phyloP scores from a whole-genome alignment of 768 basidiomycete species.

The Lactarius hatsudake region DNA sequence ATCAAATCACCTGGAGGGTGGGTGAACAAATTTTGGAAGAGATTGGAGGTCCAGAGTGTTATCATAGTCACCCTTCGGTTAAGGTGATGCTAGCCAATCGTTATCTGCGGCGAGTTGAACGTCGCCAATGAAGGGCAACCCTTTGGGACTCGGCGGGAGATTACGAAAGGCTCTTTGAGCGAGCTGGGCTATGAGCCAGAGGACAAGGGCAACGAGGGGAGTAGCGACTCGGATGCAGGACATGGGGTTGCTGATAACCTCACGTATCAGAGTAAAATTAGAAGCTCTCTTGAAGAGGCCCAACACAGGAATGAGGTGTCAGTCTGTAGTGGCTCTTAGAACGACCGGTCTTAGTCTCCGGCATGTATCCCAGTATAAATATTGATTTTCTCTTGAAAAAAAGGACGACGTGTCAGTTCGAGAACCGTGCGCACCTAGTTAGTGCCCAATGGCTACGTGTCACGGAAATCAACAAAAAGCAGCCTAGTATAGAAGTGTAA shows the following conservation, averaged over 20 bases:
- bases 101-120: neutral
- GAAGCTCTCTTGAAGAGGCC: neutral
- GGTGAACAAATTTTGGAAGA: neutral
- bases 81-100: neutral
- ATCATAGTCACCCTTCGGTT: neutral
- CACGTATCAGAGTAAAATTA: neutral
- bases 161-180: neutral
- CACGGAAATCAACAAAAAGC: neutral
- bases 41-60: neutral
- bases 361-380: too few species aligned
- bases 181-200: neutral
- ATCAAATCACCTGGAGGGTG: neutral
- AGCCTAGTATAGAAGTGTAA: too few species aligned
- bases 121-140: neutral
- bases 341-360: too few species aligned
- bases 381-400: too few species aligned
- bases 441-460: neutral
- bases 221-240: neutral
- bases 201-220: neutral
- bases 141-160: neutral
- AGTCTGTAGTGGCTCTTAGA: too few species aligned
- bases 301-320: too few species aligned
- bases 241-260: neutral
- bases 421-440: neutral
- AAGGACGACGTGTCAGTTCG: neutral